Percentiles rank a stretch among this genome's conserved stretches.
Evolutionary conservation across 2,329 filamentous ascomycete genomes (phyloP).

Genomic region (Torrubiellomyces zombiae): DNA sequence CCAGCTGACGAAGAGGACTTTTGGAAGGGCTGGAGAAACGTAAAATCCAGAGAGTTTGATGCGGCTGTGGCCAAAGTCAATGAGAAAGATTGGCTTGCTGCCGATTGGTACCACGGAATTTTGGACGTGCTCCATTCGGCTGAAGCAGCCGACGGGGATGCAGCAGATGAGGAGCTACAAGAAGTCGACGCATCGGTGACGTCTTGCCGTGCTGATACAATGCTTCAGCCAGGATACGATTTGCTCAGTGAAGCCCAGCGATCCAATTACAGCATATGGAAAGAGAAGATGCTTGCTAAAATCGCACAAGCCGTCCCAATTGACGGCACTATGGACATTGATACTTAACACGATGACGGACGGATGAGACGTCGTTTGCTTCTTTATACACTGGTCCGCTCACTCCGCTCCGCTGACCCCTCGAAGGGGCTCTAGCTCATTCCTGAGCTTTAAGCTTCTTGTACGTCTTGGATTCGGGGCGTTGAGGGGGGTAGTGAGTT

Average conservation of each 20-base stretch:
- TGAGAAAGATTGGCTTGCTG: slow-evolving; percentile 37
- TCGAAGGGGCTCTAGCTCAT: no score
- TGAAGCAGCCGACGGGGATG: slow-evolving; percentile 18
- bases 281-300: slow-evolving; percentile 36
- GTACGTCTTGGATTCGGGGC: no score
- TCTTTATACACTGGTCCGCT: no score
- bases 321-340: slow-evolving; percentile 18
- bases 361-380: slow-evolving; percentile 1
- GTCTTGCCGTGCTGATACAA: slow-evolving; percentile 41
- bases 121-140: slow-evolving; percentile 30
- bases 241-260: slow-evolving; percentile 48
- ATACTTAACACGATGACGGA: slow-evolving; percentile 12
- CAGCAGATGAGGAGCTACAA: slow-evolving; percentile 15
- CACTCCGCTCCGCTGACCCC: no score
- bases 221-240: slow-evolving; percentile 62
- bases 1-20: slow-evolving; percentile 27
- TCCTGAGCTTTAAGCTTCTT: no score
- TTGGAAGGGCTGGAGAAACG: slow-evolving; percentile 35
- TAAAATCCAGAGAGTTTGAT: slow-evolving; percentile 40
- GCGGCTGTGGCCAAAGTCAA: slow-evolving; percentile 42
- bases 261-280: slow-evolving; percentile 48
- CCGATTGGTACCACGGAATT: slow-evolving; percentile 47
- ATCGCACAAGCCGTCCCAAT: slow-evolving; percentile 28
- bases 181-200: slow-evolving; percentile 18
- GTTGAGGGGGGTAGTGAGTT: slow-evolving; percentile 3